Evolutionary conservation across 1,139 yeast genomes (phyloP).

Genomic region (Pichia sp.): DNA sequence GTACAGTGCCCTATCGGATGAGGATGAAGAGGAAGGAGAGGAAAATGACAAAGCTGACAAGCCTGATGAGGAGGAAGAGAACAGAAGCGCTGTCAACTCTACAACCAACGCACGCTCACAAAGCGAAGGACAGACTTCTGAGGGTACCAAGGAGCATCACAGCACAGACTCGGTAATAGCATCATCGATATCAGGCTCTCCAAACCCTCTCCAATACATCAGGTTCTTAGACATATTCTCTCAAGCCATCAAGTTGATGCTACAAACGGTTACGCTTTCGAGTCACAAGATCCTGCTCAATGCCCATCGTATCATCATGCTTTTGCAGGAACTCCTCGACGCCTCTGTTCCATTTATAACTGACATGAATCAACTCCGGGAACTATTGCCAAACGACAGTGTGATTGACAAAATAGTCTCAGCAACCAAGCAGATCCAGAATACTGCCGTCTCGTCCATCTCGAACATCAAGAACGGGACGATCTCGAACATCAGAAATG

Average conservation of each 20-base stretch:
- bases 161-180: neutral
- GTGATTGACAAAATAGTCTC: conserved; percentile 40
- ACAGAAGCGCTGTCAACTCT: neutral
- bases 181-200: conserved; percentile 17
- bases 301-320: conserved; percentile 58
- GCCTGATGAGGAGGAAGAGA: no score
- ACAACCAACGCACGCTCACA: neutral
- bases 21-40: neutral
- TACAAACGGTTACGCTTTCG: conserved; percentile 51
- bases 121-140: neutral
- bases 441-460: conserved; percentile 30
- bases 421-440: conserved; percentile 35
- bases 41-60: neutral
- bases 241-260: conserved; percentile 52
- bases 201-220: conserved; percentile 51
- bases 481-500: conserved; percentile 10
- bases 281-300: conserved; percentile 59
- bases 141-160: no score
- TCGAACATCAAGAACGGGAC: conserved; percentile 25
- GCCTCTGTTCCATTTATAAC: conserved; percentile 70
- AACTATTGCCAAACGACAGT: conserved; percentile 55
- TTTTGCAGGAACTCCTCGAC: conserved; percentile 68
- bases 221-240: conserved; percentile 52
- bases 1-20: neutral
- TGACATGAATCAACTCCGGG: conserved; percentile 67